These are phyloP conservation scores for Euphorbia pulcherrima DNA, from an alignment of 345 rosid genomes.

Conservation along the genomic window DNA sequence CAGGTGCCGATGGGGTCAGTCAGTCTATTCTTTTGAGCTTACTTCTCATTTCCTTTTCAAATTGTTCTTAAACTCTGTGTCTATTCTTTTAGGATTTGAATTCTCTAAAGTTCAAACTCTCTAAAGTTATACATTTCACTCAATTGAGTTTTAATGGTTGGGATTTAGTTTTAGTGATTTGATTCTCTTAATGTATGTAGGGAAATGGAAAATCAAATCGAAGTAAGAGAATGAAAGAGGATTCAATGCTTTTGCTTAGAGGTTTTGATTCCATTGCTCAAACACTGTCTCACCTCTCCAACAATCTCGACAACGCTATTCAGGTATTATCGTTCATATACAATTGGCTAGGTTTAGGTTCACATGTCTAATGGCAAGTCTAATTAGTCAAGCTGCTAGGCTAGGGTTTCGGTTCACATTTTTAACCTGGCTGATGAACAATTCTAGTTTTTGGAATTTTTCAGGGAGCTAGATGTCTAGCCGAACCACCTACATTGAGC, in stretches of 20 bases:
- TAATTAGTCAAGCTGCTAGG: no score
- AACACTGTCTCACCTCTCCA: constrained; percentile 71
- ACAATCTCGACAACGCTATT: constrained; percentile 75
- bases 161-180: no score
- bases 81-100: no score
- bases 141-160: no score
- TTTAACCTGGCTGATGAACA: no score
- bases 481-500: constrained; percentile 73
- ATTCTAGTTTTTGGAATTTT: not conserved
- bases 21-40: constrained; percentile 10
- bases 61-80: no score
- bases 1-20: constrained; percentile 19
- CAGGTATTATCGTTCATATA: constrained; percentile 40
- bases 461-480: constrained; percentile 78
- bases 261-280: constrained; percentile 83
- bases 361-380: no score
- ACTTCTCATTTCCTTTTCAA: not conserved
- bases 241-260: constrained; percentile 69
- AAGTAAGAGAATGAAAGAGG: constrained; percentile 61
- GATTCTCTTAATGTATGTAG: constrained; percentile 9
- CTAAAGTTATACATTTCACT: no score
- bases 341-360: no score
- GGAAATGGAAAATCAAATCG: constrained; percentile 29
- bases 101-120: no score
- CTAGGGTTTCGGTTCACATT: no score